phyloP scores from a whole-genome alignment of 2,329 filamentous ascomycete species.

The Venturia pyrina region DNA sequence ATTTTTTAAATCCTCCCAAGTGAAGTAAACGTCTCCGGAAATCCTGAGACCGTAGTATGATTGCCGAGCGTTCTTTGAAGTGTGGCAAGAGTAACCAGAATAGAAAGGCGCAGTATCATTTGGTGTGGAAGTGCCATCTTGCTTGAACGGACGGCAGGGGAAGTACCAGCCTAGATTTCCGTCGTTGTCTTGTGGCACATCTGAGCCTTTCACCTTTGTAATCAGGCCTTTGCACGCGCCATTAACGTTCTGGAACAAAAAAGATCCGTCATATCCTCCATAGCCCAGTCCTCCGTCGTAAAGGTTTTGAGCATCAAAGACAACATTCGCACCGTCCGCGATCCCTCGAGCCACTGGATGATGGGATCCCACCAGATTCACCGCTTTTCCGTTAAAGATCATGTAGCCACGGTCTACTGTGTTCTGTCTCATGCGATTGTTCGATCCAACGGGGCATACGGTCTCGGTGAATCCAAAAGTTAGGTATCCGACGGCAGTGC shows the following conservation, averaged over 20 bases:
- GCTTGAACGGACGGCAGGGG: constrained; percentile 82
- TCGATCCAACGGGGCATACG: constrained; percentile 66
- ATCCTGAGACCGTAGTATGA: constrained; percentile 64
- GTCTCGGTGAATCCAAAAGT: constrained; percentile 92
- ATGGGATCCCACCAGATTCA: constrained; percentile 65
- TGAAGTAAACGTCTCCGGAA: constrained; percentile 89
- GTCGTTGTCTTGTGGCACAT: constrained; percentile 65
- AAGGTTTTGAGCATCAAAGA: constrained; percentile 75
- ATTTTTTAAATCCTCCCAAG: constrained; percentile 90
- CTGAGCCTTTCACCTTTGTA: constrained; percentile 57
- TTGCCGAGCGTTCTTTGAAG: constrained; percentile 55
- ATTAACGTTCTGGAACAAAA: constrained; percentile 97
- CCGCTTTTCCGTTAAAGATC: constrained; percentile 92
- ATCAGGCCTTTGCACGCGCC: constrained; percentile 91
- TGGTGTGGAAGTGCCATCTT: constrained; percentile 74
- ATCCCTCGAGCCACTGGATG: constrained; percentile 79
- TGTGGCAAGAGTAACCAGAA: constrained; percentile 82
- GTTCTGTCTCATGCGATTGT: constrained; percentile 65
- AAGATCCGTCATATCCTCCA: constrained; percentile 69
- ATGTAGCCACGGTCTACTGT: constrained; percentile 74
- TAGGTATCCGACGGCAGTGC: constrained; percentile 81
- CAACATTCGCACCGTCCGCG: constrained; percentile 61
- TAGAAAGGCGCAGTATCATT: constrained; percentile 71
- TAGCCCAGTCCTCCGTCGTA: constrained; percentile 49
- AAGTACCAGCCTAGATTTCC: constrained; percentile 92